Evolutionary conservation across 768 basidiomycete species (phyloP).

Genomic region (Cystobasidium onofrii): DNA sequence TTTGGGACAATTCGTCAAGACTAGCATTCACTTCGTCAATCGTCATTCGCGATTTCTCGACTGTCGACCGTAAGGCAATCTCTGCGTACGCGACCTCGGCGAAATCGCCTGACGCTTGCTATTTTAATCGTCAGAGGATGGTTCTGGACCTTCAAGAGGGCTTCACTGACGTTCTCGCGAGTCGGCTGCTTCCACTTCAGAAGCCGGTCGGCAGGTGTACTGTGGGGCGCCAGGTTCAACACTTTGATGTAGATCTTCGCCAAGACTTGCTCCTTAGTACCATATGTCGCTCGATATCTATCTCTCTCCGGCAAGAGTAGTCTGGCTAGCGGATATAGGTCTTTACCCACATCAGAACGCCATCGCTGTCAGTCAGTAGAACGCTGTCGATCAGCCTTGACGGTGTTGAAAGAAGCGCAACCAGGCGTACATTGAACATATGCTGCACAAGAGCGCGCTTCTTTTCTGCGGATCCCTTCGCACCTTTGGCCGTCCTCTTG

Average conservation of each 20-base stretch:
- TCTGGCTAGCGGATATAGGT: constrained; percentile 81
- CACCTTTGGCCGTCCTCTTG: constrained; percentile 13
- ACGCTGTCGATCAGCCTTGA: constrained; percentile 5
- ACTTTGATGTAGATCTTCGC: constrained; percentile 87
- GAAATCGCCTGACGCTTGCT: constrained; percentile 59
- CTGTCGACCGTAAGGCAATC: constrained; percentile 69
- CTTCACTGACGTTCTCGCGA: constrained; percentile 33
- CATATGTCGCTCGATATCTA: constrained; percentile 81
- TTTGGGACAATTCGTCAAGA: constrained; percentile 67
- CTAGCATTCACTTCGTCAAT: constrained; percentile 75
- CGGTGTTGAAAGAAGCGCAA: neutral
- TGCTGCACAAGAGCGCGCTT: constrained; percentile 15
- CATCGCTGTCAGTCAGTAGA: constrained; percentile 48
- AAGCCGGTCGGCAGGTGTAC: constrained; percentile 71
- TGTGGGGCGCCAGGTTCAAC: constrained; percentile 56
- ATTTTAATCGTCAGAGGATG: neutral
- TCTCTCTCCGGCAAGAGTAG: constrained; percentile 96
- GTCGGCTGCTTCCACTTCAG: constrained; percentile 64
- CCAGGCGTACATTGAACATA: constrained; percentile 18
- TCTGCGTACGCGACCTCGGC: constrained; percentile 78
- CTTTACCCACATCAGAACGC: constrained; percentile 73
- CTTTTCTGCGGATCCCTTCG: constrained; percentile 14
- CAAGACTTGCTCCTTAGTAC: constrained; percentile 86
- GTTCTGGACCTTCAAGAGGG: neutral
- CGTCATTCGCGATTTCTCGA: constrained; percentile 57